Base-by-base conservation (phyloP, 305 asterid species). In the Nicotiana rustica region DNA sequence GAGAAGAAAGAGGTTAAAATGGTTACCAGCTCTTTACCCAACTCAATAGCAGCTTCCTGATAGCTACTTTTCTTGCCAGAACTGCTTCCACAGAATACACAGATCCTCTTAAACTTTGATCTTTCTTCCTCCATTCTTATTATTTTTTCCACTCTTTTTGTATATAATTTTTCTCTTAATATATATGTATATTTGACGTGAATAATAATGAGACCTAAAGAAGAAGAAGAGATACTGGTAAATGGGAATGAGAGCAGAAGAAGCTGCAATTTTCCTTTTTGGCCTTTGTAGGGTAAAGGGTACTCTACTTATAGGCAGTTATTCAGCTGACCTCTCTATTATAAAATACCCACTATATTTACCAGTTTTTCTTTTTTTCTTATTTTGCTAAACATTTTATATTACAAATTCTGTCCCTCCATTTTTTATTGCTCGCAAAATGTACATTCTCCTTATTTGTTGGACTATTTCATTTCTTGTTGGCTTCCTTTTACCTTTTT, bases 11-110 rank as follows among this genome's bases (percentile, higher is more conserved):
- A 38, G 41, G 41, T 1, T 2, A 6, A 10, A 12, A 21, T 4
- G 3, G 2, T 62, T 91, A 94, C 98, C 94, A 94, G 90, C 84
- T 92, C 91, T 81, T 91, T 89, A 64, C 96, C 98, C 71, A 94
- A 82, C 25, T 91, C 91, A 77, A 91, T 83, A 75, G 98, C 98
- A 67, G 98, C 98, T 86, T 93, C 89, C 85, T 90, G 97, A 82
- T 94, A 94, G 85, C 91, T 90, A 2, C 85, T 56, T 88, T 93
- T 94, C 81, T 91, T 94, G 81, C 98, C 98, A 8, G 98, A 84
- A 85, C 94, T 87, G 88, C 97, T 93, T 9, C 97, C 97, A 52
- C 98, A 94, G 86, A 90, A 94, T 4, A 94, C 98, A 90, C 98
- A 94, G 2, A 94, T 93, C 80, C 94, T 89, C 25, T 81, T 88